Base-by-base conservation (phyloP, 192 early-diverging fungal species). In the Backusella psychrophila region DNA sequence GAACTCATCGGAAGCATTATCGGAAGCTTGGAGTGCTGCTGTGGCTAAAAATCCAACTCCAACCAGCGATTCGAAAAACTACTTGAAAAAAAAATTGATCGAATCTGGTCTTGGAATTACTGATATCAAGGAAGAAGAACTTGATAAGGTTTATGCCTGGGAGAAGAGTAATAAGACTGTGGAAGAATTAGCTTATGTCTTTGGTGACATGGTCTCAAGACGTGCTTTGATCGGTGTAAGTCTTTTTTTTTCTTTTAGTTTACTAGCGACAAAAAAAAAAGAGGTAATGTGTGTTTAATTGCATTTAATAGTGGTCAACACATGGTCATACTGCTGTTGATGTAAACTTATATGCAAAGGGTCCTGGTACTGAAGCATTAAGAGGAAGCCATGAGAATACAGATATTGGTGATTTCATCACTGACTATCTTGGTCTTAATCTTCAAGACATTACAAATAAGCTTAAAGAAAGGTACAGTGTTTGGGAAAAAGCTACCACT, bases 251-350 rank as follows among this genome's bases (percentile, higher is more conserved):
- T 35, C 75, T 63, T 69, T 74, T 3, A 59, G 69, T 73, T 35
- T 36, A 33, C 1, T 15, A 35, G 35, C 36, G 46, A 49, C 17
- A 6, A 49, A 6, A 68, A 34, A 26, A 34, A 26, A 66, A 67
- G 34, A 19, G n/a, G 29, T 34, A 38, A 33, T 31, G 5, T 34
- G 19, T n/a, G 0, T 21, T 36, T 35, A 39, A 31, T 11, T 36
- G 59, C 38, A 21, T 59, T 19, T 14, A 53, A 39, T 76, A 84
- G 59, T 94, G 91, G 92, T 85, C 96, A 9, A 97, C 97, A 0
- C 93, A 94, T 78, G 96, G 96, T 15, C 97, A 99, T 80, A 93
- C 94, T 34, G 96, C 90, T 4, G 95, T 97, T 19, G 97, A 99
- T 81, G 97, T 99, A 15, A 98, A 90, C 29, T 75, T 94, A 12